Evolutionary conservation across 805 yeast species (phyloP).

Genomic region (Yamadazyma akitaensis): DNA sequence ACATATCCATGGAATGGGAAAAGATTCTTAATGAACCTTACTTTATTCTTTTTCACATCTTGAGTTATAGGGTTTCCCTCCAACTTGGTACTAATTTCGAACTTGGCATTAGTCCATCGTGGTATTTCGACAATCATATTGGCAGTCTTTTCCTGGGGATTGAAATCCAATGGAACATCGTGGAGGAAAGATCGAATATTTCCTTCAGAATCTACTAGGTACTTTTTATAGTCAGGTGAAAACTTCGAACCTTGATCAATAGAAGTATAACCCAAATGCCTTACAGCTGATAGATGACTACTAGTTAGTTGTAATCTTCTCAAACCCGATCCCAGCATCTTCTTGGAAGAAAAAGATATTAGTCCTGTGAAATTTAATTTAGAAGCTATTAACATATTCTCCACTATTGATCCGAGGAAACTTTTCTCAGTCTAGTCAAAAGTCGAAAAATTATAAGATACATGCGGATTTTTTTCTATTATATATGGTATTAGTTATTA

Average conservation of each 20-base stretch:
- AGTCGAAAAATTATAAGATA: background rate
- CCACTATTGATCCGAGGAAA: background rate
- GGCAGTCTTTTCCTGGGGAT: conserved; percentile 38
- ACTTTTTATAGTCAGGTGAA: conserved; percentile 40
- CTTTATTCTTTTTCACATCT: conserved; percentile 71
- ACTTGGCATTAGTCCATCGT: conserved; percentile 79
- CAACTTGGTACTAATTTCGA: conserved; percentile 62
- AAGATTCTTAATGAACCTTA: conserved; percentile 72
- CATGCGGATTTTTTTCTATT: too few relatives aligned
- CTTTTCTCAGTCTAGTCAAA: background rate
- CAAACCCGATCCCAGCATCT: background rate
- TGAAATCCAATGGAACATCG: conserved; percentile 59
- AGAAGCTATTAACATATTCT: background rate
- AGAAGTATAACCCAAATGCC: background rate
- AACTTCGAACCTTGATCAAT: conserved; percentile 32
- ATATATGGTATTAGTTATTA: conserved; percentile 3
- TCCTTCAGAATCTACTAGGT: conserved; percentile 37
- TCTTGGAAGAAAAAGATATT: background rate
- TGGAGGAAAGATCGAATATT: conserved; percentile 64
- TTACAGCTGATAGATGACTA: conserved; percentile 1
- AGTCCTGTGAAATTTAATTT: background rate
- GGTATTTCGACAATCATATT: conserved; percentile 47
- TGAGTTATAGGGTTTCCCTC: conserved; percentile 76
- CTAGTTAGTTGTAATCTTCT: conserved; percentile 3
- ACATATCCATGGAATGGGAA: conserved; percentile 85